Evolutionary conservation across 345 rosid species (phyloP).

Genomic region (Brassica incana): DNA sequence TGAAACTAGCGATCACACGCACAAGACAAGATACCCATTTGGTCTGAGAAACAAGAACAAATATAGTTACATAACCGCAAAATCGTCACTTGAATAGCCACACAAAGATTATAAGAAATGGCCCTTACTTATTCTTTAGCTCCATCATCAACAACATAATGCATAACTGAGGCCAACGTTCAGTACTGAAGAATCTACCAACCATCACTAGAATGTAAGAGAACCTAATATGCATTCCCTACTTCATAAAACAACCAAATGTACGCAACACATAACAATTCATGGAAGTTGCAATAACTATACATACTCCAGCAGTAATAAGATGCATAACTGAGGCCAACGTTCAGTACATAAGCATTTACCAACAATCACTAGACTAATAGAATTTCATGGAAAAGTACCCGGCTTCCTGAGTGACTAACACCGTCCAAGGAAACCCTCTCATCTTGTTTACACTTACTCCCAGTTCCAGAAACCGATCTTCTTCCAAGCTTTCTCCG

Average conservation of each 20-base stretch:
- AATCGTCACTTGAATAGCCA: background rate
- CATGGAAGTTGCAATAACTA: conserved; percentile 2
- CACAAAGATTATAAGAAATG: background rate
- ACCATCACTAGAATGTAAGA: conserved; percentile 1
- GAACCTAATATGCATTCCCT: background rate
- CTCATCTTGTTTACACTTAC: conserved; percentile 40
- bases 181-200: conserved; percentile 9
- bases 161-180: background rate
- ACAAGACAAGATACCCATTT: conserved; percentile 15
- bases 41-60: background rate
- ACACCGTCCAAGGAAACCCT: conserved; percentile 41
- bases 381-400: conserved; percentile 20
- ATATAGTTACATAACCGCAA: no score
- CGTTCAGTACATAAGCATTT: no score
- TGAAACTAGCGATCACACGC: conserved; percentile 8
- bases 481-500: conserved; percentile 55
- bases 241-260: background rate
- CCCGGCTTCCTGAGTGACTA: conserved; percentile 50
- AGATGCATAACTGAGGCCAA: no score
- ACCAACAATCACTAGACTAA: background rate
- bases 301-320: background rate
- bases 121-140: background rate
- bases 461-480: conserved; percentile 45
- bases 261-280: conserved; percentile 4
- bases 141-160: background rate